Conservation (phyloP, 1,284 basidiomycete species). For the Pholiota adiposa region DNA sequence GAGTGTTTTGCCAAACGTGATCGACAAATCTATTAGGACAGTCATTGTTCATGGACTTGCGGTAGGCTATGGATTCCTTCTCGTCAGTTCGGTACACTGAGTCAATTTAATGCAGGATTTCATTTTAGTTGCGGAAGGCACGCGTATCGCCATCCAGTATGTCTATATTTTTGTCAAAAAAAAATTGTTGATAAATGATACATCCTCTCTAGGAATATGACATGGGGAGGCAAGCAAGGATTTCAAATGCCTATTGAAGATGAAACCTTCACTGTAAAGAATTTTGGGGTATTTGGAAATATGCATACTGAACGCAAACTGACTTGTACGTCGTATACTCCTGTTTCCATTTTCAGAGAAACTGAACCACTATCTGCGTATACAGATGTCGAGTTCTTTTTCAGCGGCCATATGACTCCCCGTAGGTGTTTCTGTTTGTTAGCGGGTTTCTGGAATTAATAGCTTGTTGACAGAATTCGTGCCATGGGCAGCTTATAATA, state of each 20-base stretch:
- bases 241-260: slow-evolving; percentile 64
- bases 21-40: slow-evolving; percentile 68
- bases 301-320: slow-evolving; percentile 65
- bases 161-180: slow-evolving; percentile 16
- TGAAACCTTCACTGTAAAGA: slow-evolving; percentile 65
- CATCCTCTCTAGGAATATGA: slow-evolving; percentile 34
- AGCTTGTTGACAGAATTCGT: slow-evolving; percentile 50
- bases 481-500: slow-evolving; percentile 58
- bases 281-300: slow-evolving; percentile 63
- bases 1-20: slow-evolving; percentile 67
- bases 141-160: slow-evolving; percentile 62
- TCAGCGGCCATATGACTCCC: slow-evolving; percentile 63
- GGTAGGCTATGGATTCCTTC: slow-evolving; percentile 38
- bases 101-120: slow-evolving; percentile 42
- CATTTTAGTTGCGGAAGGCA: slow-evolving; percentile 59
- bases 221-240: slow-evolving; percentile 66
- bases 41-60: slow-evolving; percentile 73
- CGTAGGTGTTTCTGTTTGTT: slow-evolving; percentile 38
- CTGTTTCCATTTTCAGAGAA: slow-evolving; percentile 1
- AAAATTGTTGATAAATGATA: background rate
- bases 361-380: background rate
- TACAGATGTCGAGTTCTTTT: slow-evolving; percentile 57
- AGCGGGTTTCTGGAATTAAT: background rate
- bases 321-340: slow-evolving; percentile 44
- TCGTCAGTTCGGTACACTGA: background rate